Base-by-base conservation (phyloP, 352 stramenopile genomes). In the Aphanomyces euteiches region DNA sequence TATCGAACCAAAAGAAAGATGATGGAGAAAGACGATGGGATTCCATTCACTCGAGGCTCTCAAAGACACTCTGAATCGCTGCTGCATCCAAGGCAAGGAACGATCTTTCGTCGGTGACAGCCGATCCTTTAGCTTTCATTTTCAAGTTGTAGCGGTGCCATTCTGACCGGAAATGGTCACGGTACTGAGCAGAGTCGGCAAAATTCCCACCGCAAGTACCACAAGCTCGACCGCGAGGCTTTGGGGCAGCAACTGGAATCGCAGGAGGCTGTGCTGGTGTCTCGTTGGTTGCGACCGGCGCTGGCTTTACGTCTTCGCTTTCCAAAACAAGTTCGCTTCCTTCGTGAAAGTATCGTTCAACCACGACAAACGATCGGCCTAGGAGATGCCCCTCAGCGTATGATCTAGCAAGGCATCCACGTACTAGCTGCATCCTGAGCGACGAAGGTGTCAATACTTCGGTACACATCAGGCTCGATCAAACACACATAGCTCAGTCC, bases 71-170 rank as follows among this genome's bases (percentile, higher is more conserved):
- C 56, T 89, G 79, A 7, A 94, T 67, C 13, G 89, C 82, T 8
- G 87, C 81, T 5, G 66, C 38, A 57, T 85, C 77, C 17, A 92
- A 73, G 8, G 75, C 64, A 8, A 81, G 69, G 67, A 92, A 94
- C 10, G 81, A 78, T 34, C 74, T 77, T 75, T 90, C 82, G 53
- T 75, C 84, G 67, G 98, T 84, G 19, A 92, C 69, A 4, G 79
- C 56, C 61, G 82, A 73, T 65, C 91, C 93, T 66, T 93, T 96
- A 53, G 96, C 79, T 75, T 99, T 99, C 38, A 97, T 76, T 72
- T 98, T 98, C 45, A 98, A 87, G 79, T 99, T 99, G 82, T 98
- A 98, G 47, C 92, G 86, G 75, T 98, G 95, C 93, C 95, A 98
- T 72, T 98, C 92, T 40, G 85, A 96, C 36, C 92, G 89, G 78